A percentile compares a stretch with the other conserved stretches of the same genome.
Evolutionary conservation across 306 rosid genomes (phyloP).

Genomic region (Sindora glabra): DNA sequence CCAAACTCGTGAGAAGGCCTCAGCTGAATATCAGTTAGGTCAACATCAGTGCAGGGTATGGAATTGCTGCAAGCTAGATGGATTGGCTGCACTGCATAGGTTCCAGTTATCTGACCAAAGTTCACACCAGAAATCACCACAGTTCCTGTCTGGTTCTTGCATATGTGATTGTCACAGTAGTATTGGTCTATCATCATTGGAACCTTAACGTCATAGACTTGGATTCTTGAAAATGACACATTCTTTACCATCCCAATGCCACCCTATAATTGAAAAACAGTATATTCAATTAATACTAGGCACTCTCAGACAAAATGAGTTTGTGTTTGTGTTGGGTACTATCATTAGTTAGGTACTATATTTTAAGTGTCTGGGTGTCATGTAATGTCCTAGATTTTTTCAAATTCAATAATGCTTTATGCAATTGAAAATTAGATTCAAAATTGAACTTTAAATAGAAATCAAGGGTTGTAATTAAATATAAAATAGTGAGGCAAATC

Average conservation of each 20-base stretch:
- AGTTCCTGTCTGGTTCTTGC: constrained; percentile 70
- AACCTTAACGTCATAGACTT: constrained; percentile 52
- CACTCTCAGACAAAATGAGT: too few species aligned
- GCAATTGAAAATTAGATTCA: too few species aligned
- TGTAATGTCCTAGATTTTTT: too few species aligned
- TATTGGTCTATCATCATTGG: constrained; percentile 81
- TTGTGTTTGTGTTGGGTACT: too few species aligned
- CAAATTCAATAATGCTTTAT: too few species aligned
- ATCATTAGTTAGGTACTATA: too few species aligned
- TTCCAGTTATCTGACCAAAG: constrained; percentile 55
- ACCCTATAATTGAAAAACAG: constrained; percentile 40
- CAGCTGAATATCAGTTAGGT: constrained; percentile 56
- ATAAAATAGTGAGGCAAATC: too few species aligned
- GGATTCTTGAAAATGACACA: constrained; percentile 73
- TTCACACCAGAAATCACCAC: constrained; percentile 57
- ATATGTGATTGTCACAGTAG: constrained; percentile 68
- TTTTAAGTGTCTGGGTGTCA: too few species aligned
- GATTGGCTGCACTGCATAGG: constrained; percentile 50
- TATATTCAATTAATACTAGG: background rate
- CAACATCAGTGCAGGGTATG: constrained; percentile 72
- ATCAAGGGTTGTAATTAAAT: too few species aligned
- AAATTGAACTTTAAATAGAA: too few species aligned
- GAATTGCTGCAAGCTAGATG: constrained; percentile 73
- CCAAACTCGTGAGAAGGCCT: constrained; percentile 31
- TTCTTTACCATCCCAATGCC: constrained; percentile 83